These are phyloP conservation scores for Endoconidiophora polonica DNA, from an alignment of 2,329 filamentous ascomycete genomes.

Conservation along the genomic window DNA sequence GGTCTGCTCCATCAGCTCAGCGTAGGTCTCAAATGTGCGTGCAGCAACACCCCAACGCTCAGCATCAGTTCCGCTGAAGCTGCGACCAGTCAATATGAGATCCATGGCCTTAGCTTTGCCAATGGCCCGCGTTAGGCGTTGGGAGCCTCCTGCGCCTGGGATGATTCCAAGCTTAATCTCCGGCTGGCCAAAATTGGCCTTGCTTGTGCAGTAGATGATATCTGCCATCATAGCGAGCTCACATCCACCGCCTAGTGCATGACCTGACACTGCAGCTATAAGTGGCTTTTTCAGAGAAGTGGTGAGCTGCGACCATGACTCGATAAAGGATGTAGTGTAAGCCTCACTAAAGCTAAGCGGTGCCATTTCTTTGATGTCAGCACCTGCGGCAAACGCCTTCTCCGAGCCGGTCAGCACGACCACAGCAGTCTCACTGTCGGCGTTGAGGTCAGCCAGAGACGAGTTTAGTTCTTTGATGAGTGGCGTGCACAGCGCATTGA, in stretches of 20 bases:
- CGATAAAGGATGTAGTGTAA: slow-evolving; percentile 84
- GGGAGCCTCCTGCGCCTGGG: slow-evolving; percentile 80
- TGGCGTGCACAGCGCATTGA: slow-evolving; percentile 84
- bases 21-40: slow-evolving; percentile 59
- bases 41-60: slow-evolving; percentile 84
- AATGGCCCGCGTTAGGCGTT: slow-evolving; percentile 67
- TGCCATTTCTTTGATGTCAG: slow-evolving; percentile 99
- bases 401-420: slow-evolving; percentile 79
- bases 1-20: slow-evolving; percentile 66
- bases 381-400: slow-evolving; percentile 84
- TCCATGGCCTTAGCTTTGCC: slow-evolving; percentile 86
- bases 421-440: slow-evolving; percentile 50
- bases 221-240: slow-evolving; percentile 97
- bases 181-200: slow-evolving; percentile 85
- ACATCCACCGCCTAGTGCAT: slow-evolving; percentile 87
- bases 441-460: slow-evolving; percentile 54
- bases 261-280: slow-evolving; percentile 84
- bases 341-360: slow-evolving; percentile 76
- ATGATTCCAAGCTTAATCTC: slow-evolving; percentile 93
- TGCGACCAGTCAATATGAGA: slow-evolving; percentile 70
- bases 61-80: slow-evolving; percentile 69
- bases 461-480: slow-evolving; percentile 81
- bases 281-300: slow-evolving; percentile 81
- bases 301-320: slow-evolving; percentile 77
- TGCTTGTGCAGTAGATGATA: slow-evolving; percentile 74